Base-by-base conservation (phyloP, 2,329 filamentous ascomycete species). In the Sclerotinia subarctica region DNA sequence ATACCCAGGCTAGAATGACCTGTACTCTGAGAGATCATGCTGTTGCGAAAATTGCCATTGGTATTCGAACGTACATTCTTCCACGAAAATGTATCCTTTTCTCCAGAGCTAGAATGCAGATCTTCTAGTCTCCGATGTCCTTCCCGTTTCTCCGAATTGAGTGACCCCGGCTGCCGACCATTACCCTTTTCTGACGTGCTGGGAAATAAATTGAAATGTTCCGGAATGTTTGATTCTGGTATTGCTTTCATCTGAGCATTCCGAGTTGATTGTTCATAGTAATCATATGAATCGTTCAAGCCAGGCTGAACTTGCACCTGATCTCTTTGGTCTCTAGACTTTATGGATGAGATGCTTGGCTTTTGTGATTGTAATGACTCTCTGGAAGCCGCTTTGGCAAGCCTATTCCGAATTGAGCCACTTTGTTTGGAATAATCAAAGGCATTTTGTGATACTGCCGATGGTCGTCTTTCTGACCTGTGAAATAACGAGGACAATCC, bases 401-500 rank as follows among this genome's bases (percentile, higher is more conserved):
- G 68, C 58, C 69, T 75, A 44, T 72, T 69, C 13, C 70, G 69
- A 47, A 63, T 51, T 8, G 73, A 47, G n/a, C 11, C 15, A 42
- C 53, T 51, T 69, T 71, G 6, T 44, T 66, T 54, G 21, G 67
- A 52, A 67, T 66, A 70, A 21, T 66, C 69, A 17, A 47, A 46
- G 32, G 70, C 26, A 47, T 47, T 42, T 68, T 35, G 68, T 35
- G 17, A 69, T 73, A 17, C 58, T 19, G 10, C 67, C 59, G 15
- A 69, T 58, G 59, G 47, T 10, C 72, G 66, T 51, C 68, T 72
- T 46, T 71, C 69, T 17, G 73, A 69, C 38, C 70, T 72, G 10
- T 75, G 73, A 49, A 78, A 76, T 21, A 78, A 62, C 68, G 69
- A 74, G n/a, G 76, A 73, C 29, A 77, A 52, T 58, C 77, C 75